phyloP scores from a whole-genome alignment of 148 eudicot genomes.

The Mesembryanthemum crystallinum region DNA sequence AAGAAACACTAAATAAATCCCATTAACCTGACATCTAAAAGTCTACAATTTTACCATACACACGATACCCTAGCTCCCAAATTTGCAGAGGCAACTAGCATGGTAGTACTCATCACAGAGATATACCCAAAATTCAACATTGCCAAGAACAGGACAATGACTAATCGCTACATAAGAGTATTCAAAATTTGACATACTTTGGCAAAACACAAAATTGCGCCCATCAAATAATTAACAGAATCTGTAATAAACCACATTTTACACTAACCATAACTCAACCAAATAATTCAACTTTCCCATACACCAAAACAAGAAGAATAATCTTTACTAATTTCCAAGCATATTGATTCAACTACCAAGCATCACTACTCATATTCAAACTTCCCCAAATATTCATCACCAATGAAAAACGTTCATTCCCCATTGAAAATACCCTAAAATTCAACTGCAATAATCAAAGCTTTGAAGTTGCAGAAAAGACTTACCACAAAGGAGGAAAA shows the following conservation, averaged over 20 bases:
- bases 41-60: neutral
- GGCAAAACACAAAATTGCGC: neutral
- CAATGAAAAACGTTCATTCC: neutral
- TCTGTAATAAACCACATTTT: neutral
- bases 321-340: too few species aligned
- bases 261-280: neutral
- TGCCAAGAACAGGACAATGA: neutral
- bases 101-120: neutral
- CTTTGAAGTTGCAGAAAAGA: neutral
- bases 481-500: neutral
- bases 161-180: too few species aligned
- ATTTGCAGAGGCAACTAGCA: neutral
- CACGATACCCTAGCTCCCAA: constrained; percentile 10
- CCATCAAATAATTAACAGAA: neutral
- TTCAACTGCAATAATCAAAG: neutral
- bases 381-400: too few species aligned
- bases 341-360: too few species aligned
- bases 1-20: too few species aligned
- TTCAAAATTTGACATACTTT: too few species aligned
- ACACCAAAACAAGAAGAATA: neutral
- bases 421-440: neutral
- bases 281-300: neutral
- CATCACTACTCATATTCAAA: too few species aligned
- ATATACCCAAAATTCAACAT: neutral
- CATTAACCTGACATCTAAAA: too few species aligned